phyloP scores from a whole-genome alignment of 352 stramenopile genomes.

The Globisporangium parvum region DNA sequence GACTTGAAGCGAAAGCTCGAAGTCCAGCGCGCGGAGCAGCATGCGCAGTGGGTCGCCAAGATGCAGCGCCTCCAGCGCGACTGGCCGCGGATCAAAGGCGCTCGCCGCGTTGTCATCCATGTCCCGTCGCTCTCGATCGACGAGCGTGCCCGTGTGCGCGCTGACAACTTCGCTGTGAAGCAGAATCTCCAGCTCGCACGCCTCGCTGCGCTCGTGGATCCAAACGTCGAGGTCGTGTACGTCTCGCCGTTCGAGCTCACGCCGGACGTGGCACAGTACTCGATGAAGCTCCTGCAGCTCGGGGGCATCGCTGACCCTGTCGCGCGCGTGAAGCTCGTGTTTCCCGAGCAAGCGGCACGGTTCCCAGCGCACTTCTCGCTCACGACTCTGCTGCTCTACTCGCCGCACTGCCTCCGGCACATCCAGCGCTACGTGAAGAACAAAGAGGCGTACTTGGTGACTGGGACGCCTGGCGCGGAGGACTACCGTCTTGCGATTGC shows the following conservation, averaged over 20 bases:
- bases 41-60: slow-evolving; percentile 32
- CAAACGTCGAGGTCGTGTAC: slow-evolving; percentile 85
- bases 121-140: slow-evolving; percentile 77
- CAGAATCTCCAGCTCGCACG: slow-evolving; percentile 83
- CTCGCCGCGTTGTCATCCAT: slow-evolving; percentile 67
- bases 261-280: slow-evolving; percentile 71
- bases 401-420: slow-evolving; percentile 61
- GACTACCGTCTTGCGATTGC: slow-evolving; percentile 76
- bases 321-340: slow-evolving; percentile 71
- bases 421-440: slow-evolving; percentile 52
- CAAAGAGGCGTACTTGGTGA: slow-evolving; percentile 76
- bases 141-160: slow-evolving; percentile 52
- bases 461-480: slow-evolving; percentile 61
- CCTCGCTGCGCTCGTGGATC: slow-evolving; percentile 61
- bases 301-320: slow-evolving; percentile 48
- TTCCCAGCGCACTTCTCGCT: slow-evolving; percentile 84
- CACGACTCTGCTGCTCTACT: slow-evolving; percentile 78
- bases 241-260: slow-evolving; percentile 79
- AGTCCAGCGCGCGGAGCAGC: slow-evolving; percentile 26
- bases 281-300: slow-evolving; percentile 82
- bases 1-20: slow-evolving; percentile 33
- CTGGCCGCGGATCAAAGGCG: slow-evolving; percentile 44
- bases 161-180: slow-evolving; percentile 61
- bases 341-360: slow-evolving; percentile 72
- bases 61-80: slow-evolving; percentile 44